Base-by-base conservation (phyloP, 768 basidiomycete species). In the Crassisporium funariophilum region DNA sequence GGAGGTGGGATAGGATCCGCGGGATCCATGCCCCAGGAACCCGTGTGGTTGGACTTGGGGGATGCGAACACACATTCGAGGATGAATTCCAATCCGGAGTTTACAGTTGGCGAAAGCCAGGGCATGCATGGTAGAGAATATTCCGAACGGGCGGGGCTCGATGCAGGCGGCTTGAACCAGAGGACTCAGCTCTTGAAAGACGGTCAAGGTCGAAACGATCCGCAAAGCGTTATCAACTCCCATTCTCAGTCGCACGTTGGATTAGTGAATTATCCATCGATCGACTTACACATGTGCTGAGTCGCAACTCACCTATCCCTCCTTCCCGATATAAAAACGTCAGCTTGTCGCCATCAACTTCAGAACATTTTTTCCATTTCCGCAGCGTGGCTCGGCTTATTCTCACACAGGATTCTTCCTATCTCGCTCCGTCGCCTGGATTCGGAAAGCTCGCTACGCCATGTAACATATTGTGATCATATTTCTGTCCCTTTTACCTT, bases 251-350 rank as follows among this genome's bases (percentile, higher is more conserved):
- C 17, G 13, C 36, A 22, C n/a, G n/a, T 11, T 31, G 29, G n/a
- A n/a, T 11, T n/a, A n/a, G 11, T 11, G 29, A 10, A 31, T 31
- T 31, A 31, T 5, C 29, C 29, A 31, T 2, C 29, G 29, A 10
- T 31, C 11, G 29, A 31, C n/a, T n/a, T 46, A 21, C 45, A 31
- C 35, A 39, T 15, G 37, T 31, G 29, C n/a, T 31, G 29, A 31
- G 29, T 31, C 29, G n/a, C 29, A 5, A 31, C 3, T 31, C 13
- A 7, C 27, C 27, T 13, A 7, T 29, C 27, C 8, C 27, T 29
- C 7, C 13, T 13, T 31, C 29, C 29, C 29, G 29, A 31, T 31
- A 11, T 5, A 2, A 11, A 31, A 31, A 31, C 29, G n/a, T 31
- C 27, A 29, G 27, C 13, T 13, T 7, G 27, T 13, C n/a, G 2